Conservation (phyloP, 805 yeast species). For the Schwanniomyces pseudopolymorphus region DNA sequence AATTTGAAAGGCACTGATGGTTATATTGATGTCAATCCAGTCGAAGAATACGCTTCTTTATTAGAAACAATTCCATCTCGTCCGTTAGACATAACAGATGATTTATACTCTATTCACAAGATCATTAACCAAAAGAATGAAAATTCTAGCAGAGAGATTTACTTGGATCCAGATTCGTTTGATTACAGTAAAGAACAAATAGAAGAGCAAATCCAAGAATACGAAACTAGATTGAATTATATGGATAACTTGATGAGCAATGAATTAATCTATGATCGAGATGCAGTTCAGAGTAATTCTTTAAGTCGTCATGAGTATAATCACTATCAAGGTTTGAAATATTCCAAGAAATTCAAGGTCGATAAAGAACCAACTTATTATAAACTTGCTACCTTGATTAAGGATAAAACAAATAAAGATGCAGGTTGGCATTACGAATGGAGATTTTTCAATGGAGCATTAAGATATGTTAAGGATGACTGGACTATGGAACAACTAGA, state of each 20-base stretch:
- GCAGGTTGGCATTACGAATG: slow-evolving; percentile 58
- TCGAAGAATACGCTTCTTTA: slow-evolving; percentile 25
- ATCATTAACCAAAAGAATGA: slow-evolving; percentile 18
- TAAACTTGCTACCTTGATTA: slow-evolving; percentile 25
- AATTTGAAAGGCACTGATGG: slow-evolving; percentile 14
- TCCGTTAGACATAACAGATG: slow-evolving; percentile 19
- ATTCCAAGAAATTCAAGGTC: slow-evolving; percentile 12
- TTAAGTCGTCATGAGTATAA: slow-evolving; percentile 18
- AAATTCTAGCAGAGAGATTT: slow-evolving; percentile 21
- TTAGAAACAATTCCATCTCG: slow-evolving; percentile 19
- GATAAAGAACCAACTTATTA: slow-evolving; percentile 36
- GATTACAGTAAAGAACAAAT: slow-evolving; percentile 22
- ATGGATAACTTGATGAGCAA: slow-evolving; percentile 12
- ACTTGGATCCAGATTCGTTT: slow-evolving; percentile 23
- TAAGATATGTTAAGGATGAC: slow-evolving; percentile 41
- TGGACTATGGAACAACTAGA: slow-evolving; percentile 24
- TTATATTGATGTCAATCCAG: slow-evolving; percentile 28
- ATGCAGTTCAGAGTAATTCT: slow-evolving; percentile 6
- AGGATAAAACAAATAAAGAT: slow-evolving; percentile 30
- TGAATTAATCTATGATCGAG: slow-evolving; percentile 11
- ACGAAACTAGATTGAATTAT: slow-evolving; percentile 13
- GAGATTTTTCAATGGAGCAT: slow-evolving; percentile 56
- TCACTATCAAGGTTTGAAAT: slow-evolving; percentile 23
- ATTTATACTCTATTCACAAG: slow-evolving; percentile 23
- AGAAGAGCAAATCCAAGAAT: slow-evolving; percentile 23